phyloP scores from a whole-genome alignment of 345 rosid species.

The Draba incana region DNA sequence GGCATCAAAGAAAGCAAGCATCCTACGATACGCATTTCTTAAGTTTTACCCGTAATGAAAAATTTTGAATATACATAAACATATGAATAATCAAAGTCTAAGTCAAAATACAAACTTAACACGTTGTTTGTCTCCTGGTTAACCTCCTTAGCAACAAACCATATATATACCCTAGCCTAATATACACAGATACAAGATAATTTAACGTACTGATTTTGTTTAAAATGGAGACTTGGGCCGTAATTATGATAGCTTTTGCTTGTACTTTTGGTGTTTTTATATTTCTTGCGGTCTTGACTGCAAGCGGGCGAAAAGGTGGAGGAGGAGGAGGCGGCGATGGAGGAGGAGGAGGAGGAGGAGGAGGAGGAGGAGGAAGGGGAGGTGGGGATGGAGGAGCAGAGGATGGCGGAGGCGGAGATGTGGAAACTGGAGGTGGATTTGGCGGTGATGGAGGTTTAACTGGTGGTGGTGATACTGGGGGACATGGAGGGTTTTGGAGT shows the following conservation, averaged over 20 bases:
- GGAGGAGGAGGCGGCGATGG: constrained; percentile 3
- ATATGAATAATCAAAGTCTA: constrained; percentile 17
- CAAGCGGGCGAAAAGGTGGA: constrained; percentile 11
- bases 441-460: constrained; percentile 15
- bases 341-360: constrained; percentile 24
- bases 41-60: constrained; percentile 31
- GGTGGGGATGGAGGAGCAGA: not conserved
- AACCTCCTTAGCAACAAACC: not conserved
- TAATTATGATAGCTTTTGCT: constrained; percentile 20
- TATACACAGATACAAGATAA: not conserved
- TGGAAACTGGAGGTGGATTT: constrained; percentile 6
- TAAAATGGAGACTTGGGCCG: constrained; percentile 16
- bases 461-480: constrained; percentile 24
- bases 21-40: constrained; percentile 8
- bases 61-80: constrained; percentile 1
- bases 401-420: constrained; percentile 4
- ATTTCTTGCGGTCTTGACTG: not conserved
- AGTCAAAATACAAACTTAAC: constrained; percentile 18
- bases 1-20: constrained; percentile 10
- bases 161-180: too few relatives aligned
- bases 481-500: constrained; percentile 23
- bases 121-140: not conserved
- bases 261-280: not conserved
- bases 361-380: not conserved
- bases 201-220: not conserved